Evolutionary conservation across 805 yeast genomes (phyloP).

Genomic region (Candida gorgasii): DNA sequence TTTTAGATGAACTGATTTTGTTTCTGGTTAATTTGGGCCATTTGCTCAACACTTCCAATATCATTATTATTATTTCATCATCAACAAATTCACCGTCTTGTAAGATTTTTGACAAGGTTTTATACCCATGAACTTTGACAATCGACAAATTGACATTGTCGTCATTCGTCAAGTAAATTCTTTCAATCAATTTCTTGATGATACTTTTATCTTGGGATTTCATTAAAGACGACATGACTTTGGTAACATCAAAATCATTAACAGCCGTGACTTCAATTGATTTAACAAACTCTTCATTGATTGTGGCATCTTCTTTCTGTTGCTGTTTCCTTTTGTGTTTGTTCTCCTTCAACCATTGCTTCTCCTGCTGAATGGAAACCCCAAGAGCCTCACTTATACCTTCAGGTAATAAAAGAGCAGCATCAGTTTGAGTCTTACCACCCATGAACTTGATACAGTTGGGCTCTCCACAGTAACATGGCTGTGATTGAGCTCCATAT

Average conservation of each 20-base stretch:
- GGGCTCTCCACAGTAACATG: slow-evolving; percentile 90
- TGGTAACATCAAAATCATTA: slow-evolving; percentile 53
- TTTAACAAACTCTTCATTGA: slow-evolving; percentile 66
- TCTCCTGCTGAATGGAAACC: slow-evolving; percentile 65
- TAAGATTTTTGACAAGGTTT: slow-evolving; percentile 66
- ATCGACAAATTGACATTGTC: slow-evolving; percentile 55
- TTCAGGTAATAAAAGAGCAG: slow-evolving; percentile 81
- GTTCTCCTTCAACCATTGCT: slow-evolving; percentile 62
- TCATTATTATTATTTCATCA: slow-evolving; percentile 42
- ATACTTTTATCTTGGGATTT: slow-evolving; percentile 71
- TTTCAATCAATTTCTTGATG: slow-evolving; percentile 62
- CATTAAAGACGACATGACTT: slow-evolving; percentile 77
- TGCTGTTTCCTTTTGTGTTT: slow-evolving; percentile 52
- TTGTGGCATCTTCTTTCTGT: slow-evolving; percentile 55
- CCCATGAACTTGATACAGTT: slow-evolving; percentile 94
- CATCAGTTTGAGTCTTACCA: slow-evolving; percentile 95
- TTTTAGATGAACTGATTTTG: slow-evolving; percentile 70
- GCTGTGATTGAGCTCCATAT: slow-evolving; percentile 92
- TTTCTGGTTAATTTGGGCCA: slow-evolving; percentile 68
- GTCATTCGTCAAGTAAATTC: slow-evolving; percentile 59
- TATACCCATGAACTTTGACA: slow-evolving; percentile 83
- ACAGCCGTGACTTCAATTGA: slow-evolving; percentile 56
- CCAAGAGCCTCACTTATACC: slow-evolving; percentile 84
- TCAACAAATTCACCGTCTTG: slow-evolving; percentile 25
- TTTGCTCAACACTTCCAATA: slow-evolving; percentile 57